Evolutionary conservation across 83 land plant species (phyloP), one percentile per base, ranked within the genome.

Genomic region (Larix sibirica): DNA sequence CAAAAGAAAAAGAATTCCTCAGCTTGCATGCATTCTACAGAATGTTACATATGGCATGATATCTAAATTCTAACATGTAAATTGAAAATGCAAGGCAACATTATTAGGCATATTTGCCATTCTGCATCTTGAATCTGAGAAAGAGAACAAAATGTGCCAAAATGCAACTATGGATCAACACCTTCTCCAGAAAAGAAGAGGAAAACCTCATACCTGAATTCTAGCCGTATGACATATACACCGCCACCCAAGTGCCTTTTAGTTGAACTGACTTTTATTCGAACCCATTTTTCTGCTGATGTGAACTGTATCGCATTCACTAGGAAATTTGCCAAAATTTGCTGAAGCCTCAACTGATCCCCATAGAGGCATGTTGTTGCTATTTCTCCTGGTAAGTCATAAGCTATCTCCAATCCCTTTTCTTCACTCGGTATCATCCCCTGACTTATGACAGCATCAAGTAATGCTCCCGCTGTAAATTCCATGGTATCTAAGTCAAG

Each of bases 331-430:
- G 92, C 91, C 31, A 91, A 81, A 65, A 93, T 77, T 64, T 93
- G 95, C 77, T 93, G 95, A 83, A 93, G 94, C 82, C 95, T 82
- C 68, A 87, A 58, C 73, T 86, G 67, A 76, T 91, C 95, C 6
- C 95, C 95, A 82, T 81, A 91, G 17, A 93, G 73, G 20, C 82
- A 62, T 76, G 85, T 91, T 4, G 63, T 23, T 82, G 44, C 83
- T 36, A 83, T 23, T 36, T 83, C 87, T 65, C 84, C 86, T 8
- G 85, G 68, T 33, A 80, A 65, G 60, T 93, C 82, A 36, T 85
- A 42, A 31, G 67, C 68, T 24, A 93, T 77, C 76, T 67, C 80
- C 70, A 93, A 75, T 4, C 88, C 88, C 85, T 91, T 93, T 79
- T 63, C 92, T n/a, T 87, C 79, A 79, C 87, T 89, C 50, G 83